Conservation (phyloP, 2,329 filamentous ascomycete genomes). For the Metarhizium robertsii region DNA sequence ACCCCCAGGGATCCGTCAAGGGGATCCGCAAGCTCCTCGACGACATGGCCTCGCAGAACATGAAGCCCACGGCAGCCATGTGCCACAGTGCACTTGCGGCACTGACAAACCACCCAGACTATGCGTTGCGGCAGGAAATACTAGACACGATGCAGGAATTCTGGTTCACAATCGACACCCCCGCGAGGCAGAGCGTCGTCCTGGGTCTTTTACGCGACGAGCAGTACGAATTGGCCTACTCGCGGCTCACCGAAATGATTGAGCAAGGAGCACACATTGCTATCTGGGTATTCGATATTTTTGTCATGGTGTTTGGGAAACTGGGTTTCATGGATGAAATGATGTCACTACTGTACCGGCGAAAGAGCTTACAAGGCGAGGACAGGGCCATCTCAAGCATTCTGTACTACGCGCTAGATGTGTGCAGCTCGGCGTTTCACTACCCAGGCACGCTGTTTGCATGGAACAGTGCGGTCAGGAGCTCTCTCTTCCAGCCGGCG, state of each 20-base stretch:
- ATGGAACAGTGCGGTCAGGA: constrained; percentile 58
- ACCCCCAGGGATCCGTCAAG: constrained; percentile 56
- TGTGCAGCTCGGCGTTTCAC: constrained; percentile 56
- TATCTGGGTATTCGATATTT: constrained; percentile 69
- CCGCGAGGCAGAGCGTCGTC: constrained; percentile 58
- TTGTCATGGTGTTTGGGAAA: constrained; percentile 64
- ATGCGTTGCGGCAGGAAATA: constrained; percentile 61
- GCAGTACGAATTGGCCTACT: constrained; percentile 72
- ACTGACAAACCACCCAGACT: constrained; percentile 78
- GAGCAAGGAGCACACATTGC: constrained; percentile 45
- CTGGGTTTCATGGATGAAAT: constrained; percentile 70
- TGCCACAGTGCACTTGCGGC: constrained; percentile 66
- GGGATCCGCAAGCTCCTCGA: constrained; percentile 54
- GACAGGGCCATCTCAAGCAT: constrained; percentile 37
- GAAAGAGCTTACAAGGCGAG: constrained; percentile 27
- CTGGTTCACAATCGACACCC: constrained; percentile 47
- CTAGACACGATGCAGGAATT: constrained; percentile 63
- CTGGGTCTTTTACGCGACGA: constrained; percentile 71
- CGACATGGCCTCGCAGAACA: constrained; percentile 56
- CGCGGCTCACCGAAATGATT: constrained; percentile 58
- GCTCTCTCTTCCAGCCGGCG: constrained; percentile 31
- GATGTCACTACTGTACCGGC: constrained; percentile 54
- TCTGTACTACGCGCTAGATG: constrained; percentile 66
- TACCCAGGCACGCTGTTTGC: constrained; percentile 56
- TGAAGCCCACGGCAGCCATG: constrained; percentile 55